Evolutionary conservation across 2,329 filamentous ascomycete genomes (phyloP), one percentile per base, ranked within the genome.

Genomic region (Claviceps sp.): DNA sequence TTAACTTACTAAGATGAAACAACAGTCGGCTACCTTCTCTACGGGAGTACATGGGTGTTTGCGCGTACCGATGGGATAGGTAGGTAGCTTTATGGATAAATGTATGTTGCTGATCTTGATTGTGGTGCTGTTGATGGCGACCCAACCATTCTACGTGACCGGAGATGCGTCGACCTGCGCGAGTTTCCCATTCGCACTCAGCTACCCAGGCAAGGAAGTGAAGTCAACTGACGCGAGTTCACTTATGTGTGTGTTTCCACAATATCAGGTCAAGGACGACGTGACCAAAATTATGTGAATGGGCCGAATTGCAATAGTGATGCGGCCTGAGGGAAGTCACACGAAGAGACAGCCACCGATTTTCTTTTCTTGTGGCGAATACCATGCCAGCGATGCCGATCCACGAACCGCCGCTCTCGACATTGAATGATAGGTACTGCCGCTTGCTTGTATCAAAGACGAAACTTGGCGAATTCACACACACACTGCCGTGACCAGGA

Each of bases 201-300:
- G 30, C 51, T 20, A 43, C 52, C 56, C 50, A 50, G 58, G 54
- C 58, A 54, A 54, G 48, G 38, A 48, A 48, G 38, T 48, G 14
- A 30, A 49, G 44, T 45, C 56, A 61, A 61, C 65, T 67, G 60
- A 66, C 62, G 56, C 55, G 57, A 54, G 58, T 57, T 56, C 52
- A 54, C 52, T 53, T 47, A 2, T 22, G 48, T 52, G 34, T 49
- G 81, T 50, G 81, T 52, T 51, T 46, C 30, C 45, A 38, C 47
- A 53, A 38, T 41, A 53, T 38, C 48, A 91, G 87, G 85, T 89
- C 72, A 87, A 91, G 76, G 87, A 90, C 74, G 87, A 90, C 72
- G 82, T 90, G 69, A 89, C 86, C 63, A 91, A 87, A 73, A 87
- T 95, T 72, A 89, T 90, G 85, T 90, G 84, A 69, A 67, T 18